Conservation (phyloP, 768 basidiomycete species). For the Hydnum rufescens region DNA sequence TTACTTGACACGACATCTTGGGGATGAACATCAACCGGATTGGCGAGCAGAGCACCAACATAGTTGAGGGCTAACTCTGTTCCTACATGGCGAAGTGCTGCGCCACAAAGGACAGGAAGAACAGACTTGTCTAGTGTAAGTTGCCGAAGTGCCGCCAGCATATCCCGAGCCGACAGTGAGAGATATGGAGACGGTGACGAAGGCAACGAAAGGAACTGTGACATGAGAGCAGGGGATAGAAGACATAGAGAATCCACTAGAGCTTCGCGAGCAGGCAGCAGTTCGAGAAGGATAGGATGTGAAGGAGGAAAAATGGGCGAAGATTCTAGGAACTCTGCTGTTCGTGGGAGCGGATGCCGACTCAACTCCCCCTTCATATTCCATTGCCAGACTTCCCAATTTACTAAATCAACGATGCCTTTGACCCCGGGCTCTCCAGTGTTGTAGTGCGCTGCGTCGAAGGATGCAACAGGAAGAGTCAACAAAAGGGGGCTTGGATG, state of each 20-base stretch:
- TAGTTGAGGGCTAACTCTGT: conserved; percentile 69
- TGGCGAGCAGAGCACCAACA: conserved; percentile 57
- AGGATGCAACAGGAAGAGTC: conserved; percentile 60
- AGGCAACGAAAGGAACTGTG: conserved; percentile 37
- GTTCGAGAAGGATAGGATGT: conserved; percentile 51
- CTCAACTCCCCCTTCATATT: conserved; percentile 26
- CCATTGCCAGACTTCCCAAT: conserved; percentile 74
- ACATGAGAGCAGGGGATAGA: conserved; percentile 67
- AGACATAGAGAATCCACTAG: conserved; percentile 65
- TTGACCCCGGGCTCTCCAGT: conserved; percentile 69
- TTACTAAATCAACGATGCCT: conserved; percentile 64
- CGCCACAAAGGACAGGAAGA: conserved; percentile 66
- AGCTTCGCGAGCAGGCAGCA: conserved; percentile 44
- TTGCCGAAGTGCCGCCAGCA: conserved; percentile 45
- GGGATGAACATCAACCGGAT: conserved; percentile 40
- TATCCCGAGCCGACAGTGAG: conserved; percentile 28
- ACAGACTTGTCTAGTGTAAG: conserved; percentile 46
- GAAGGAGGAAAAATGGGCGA: conserved; percentile 27
- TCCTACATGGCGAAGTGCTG: conserved; percentile 62
- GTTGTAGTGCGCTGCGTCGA: conserved; percentile 40
- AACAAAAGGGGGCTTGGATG: conserved; percentile 55
- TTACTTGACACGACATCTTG: conserved; percentile 4
- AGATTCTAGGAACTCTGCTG: conserved; percentile 24
- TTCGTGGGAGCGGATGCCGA: conserved; percentile 31
- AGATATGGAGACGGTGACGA: conserved; percentile 45